phyloP scores from a whole-genome alignment of 2,329 filamentous ascomycete genomes.

The Ophiocordyceps unilateralis region DNA sequence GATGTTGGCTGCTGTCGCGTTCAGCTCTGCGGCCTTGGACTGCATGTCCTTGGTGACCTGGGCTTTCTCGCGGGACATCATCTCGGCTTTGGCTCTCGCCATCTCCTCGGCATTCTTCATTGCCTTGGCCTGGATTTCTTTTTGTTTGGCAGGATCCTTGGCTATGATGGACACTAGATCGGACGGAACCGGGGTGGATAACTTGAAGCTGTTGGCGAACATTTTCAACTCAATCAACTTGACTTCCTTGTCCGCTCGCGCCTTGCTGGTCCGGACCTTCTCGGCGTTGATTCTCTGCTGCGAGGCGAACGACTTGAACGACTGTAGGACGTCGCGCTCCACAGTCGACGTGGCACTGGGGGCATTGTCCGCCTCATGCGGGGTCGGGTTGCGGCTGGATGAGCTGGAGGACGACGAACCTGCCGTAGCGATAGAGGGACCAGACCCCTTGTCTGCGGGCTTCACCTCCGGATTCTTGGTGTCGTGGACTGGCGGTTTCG shows the following conservation, averaged over 20 bases:
- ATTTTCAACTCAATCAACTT: constrained; percentile 91
- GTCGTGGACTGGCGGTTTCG: constrained; percentile 7
- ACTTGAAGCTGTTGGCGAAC: constrained; percentile 86
- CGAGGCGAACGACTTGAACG: constrained; percentile 47
- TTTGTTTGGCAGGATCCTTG: constrained; percentile 89
- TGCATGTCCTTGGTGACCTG: constrained; percentile 27
- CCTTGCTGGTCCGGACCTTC: constrained; percentile 38
- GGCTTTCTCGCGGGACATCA: constrained; percentile 24
- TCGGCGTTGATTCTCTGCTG: constrained; percentile 38
- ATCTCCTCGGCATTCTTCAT: constrained; percentile 55
- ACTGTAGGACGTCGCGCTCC: constrained; percentile 41
- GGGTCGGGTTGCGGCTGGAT: constrained; percentile 21
- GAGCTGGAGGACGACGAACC: constrained; percentile 18
- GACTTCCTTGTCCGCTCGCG: constrained; percentile 65
- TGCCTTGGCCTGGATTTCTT: constrained; percentile 80
- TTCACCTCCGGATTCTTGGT: constrained; percentile 14
- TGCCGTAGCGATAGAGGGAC: constrained; percentile 6
- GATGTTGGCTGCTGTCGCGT: constrained; percentile 5
- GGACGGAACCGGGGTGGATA: constrained; percentile 77
- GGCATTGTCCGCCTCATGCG: constrained; percentile 19
- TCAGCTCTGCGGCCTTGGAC: constrained; percentile 15
- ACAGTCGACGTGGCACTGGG: constrained; percentile 36
- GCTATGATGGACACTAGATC: constrained; percentile 91
- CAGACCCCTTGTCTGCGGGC: constrained; percentile 9
- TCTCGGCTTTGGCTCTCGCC: constrained; percentile 34